A percentile compares a stretch with the other conserved stretches of the same genome.
Evolutionary conservation across 805 yeast species (phyloP).

Genomic region (Suhomyces faveliae): DNA sequence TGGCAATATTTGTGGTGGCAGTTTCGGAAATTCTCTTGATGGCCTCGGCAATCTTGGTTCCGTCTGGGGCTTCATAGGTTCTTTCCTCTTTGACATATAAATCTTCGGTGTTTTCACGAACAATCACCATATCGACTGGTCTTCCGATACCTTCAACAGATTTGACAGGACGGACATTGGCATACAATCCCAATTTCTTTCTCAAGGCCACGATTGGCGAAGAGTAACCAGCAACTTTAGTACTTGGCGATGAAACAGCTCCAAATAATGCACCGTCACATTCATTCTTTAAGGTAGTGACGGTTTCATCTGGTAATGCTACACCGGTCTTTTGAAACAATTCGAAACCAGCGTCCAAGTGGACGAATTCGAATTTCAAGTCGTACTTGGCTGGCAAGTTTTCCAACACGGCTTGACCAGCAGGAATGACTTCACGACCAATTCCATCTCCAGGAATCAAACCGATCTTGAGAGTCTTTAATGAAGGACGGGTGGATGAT

Average conservation of each 20-base stretch:
- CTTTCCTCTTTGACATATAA: conserved; percentile 92
- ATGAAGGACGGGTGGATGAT: conserved; percentile 29
- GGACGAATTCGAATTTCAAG: conserved; percentile 79
- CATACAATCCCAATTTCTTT: conserved; percentile 90
- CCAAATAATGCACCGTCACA: conserved; percentile 99
- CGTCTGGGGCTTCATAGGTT: conserved; percentile 70
- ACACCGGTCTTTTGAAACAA: conserved; percentile 91
- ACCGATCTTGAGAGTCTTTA: conserved; percentile 46
- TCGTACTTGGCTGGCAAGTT: conserved; percentile 74
- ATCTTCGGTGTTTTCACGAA: conserved; percentile 98
- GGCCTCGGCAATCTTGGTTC: conserved; percentile 93
- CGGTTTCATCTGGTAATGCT: conserved; percentile 93
- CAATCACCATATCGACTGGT: conserved; percentile 96
- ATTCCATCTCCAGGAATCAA: conserved; percentile 98
- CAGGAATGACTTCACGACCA: conserved; percentile 96
- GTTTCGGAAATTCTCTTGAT: conserved; percentile 91
- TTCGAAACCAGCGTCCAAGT: conserved; percentile 92
- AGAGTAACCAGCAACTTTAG: conserved; percentile 93
- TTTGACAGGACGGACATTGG: conserved; percentile 97
- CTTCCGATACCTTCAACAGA: conserved; percentile 82
- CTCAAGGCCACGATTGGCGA: conserved; percentile 99
- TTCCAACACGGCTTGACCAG: conserved; percentile 86
- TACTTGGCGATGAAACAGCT: conserved; percentile 93
- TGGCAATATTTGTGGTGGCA: conserved; percentile 84
- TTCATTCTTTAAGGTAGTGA: conserved; percentile 65